Evolutionary conservation across 148 eudicot species (phyloP), one percentile per base, ranked within the genome.

Genomic region (Diospyros kaki): DNA sequence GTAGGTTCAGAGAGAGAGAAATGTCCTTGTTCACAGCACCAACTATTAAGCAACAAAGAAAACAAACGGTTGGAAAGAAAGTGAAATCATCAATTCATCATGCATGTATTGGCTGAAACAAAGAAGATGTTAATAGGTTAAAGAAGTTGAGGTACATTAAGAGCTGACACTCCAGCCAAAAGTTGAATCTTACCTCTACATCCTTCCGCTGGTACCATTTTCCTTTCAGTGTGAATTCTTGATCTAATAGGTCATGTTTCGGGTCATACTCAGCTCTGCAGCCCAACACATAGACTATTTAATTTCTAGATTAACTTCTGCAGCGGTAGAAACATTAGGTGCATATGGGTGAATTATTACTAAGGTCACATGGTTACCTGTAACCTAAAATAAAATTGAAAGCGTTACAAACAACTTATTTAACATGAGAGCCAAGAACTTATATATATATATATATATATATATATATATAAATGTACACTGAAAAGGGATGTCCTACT

Each of bases 171-270:
- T 61, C 15, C 48, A 48, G 12, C 62, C 68, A 54, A 9, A 71
- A 43, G 66, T 64, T 73, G 63, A 39, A 76, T 41, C 84, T 88
- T 77, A 95, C 98, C 96, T 92, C 98, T 56, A 90, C 75, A 83
- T 95, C 97, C 81, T 87, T 95, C 83, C 97, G 88, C 54, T 87
- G 91, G 83, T 87, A 92, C 96, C 92, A 92, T 82, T 90, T 92
- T 73, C 97, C 93, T 84, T 87, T 95, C 66, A 95, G 84, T 96
- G 90, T 81, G 86, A 95, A 92, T 71, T 95, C 98, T 81, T 90
- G 83, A 82, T 95, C 96, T 79, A 95, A 78, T 68, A 95, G 81
- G 83, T 95, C 98, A 81, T 89, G 85, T 66, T 90, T 93, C 41
- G 96, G 92, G 68, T 82, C 83, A 76, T 94, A 94, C 69, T 92